Percentiles rank a stretch among this genome's conserved stretches.
Evolutionary conservation across 2,329 filamentous ascomycete species (phyloP).

Genomic region (Myriosclerotinia duriaeana): DNA sequence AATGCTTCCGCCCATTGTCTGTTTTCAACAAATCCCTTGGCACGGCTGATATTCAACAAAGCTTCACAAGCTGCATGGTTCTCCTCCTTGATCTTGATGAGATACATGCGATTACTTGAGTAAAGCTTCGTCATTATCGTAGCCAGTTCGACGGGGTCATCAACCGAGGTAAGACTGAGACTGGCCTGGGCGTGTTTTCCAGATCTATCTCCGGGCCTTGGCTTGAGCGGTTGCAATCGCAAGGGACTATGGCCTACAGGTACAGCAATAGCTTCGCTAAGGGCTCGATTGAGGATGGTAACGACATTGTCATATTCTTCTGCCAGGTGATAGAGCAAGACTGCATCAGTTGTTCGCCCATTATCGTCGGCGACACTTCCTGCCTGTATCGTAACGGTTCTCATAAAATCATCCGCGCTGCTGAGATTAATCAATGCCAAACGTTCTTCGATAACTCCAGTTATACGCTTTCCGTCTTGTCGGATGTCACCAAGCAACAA

Average conservation of each 20-base stretch:
- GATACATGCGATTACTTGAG: slow-evolving; percentile 58
- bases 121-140: slow-evolving; percentile 63
- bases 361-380: slow-evolving; percentile 93
- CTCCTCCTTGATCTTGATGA: slow-evolving; percentile 55
- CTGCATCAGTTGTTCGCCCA: slow-evolving; percentile 87
- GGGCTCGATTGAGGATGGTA: slow-evolving; percentile 79
- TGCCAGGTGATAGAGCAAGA: slow-evolving; percentile 89
- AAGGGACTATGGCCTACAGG: slow-evolving; percentile 81
- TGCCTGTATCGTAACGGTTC: slow-evolving; percentile 88
- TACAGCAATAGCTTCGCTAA: slow-evolving; percentile 84
- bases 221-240: slow-evolving; percentile 59
- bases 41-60: slow-evolving; percentile 59
- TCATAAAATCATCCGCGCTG: slow-evolving; percentile 80
- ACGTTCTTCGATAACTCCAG: slow-evolving; percentile 83
- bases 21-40: slow-evolving; percentile 58
- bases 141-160: slow-evolving; percentile 64
- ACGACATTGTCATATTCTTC: slow-evolving; percentile 96
- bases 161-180: slow-evolving; percentile 63
- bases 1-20: slow-evolving; percentile 61
- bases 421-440: slow-evolving; percentile 76
- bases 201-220: slow-evolving; percentile 28
- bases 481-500: slow-evolving; percentile 89
- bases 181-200: slow-evolving; percentile 42
- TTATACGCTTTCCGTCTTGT: slow-evolving; percentile 77
- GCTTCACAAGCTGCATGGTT: slow-evolving; percentile 60